Conservation (phyloP, 1,139 yeast species). For the Tardiomyces digboiensis region DNA sequence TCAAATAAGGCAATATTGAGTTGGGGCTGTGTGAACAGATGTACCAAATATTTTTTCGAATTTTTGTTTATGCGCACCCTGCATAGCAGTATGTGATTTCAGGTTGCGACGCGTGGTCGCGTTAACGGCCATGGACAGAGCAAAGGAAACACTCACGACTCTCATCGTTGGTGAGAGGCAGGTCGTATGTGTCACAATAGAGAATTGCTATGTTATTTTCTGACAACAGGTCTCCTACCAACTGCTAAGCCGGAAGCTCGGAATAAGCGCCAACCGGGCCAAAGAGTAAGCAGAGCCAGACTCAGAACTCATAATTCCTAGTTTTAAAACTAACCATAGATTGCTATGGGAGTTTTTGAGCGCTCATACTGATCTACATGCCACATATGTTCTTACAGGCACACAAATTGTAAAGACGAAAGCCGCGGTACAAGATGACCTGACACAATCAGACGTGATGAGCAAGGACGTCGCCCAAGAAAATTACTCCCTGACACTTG, state of each 20-base stretch:
- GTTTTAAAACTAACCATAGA: constrained; percentile 9
- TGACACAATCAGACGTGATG: not conserved
- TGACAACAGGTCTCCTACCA: constrained; percentile 18
- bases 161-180: not conserved
- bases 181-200: not conserved
- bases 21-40: too few relatives aligned
- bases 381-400: constrained; percentile 9
- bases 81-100: too few relatives aligned
- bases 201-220: not conserved
- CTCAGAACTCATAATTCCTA: constrained; percentile 2
- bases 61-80: too few relatives aligned
- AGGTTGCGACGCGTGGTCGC: not conserved
- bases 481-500: constrained; percentile 5
- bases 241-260: constrained; percentile 18
- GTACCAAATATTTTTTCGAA: too few relatives aligned
- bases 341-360: not conserved
- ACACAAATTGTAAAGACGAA: constrained; percentile 1
- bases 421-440: not conserved
- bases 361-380: constrained; percentile 4
- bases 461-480: not conserved
- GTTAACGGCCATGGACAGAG: not conserved
- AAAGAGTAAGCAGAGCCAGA: constrained; percentile 17
- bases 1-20: too few relatives aligned
- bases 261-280: constrained; percentile 16
- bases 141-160: not conserved